Evolutionary conservation across 1,284 basidiomycete genomes (phyloP), one percentile per base, ranked within the genome.

Genomic region (Psilocybe mexicana): DNA sequence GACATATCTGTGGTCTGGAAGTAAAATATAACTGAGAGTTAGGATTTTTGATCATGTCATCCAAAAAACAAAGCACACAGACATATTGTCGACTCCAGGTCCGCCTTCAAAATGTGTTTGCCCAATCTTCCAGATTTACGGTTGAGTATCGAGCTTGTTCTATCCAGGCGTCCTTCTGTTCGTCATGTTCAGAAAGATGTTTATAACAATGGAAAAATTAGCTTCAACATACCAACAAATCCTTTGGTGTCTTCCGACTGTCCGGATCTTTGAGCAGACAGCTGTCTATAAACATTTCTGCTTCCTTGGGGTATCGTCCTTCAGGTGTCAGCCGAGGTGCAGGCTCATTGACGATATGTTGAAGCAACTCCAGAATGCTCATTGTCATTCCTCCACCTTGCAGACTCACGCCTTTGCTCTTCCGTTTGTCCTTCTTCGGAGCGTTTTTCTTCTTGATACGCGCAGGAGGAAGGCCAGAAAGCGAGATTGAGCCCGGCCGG

Each of bases 331-430:
- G 74, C 67, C 84, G 80, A 47, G 95, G 95, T 36, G 95, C 94
- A 43, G 95, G 93, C 74, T 98, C 95, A 70, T 97, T 98, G 63
- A 99, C 97, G 68, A 99, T 98, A 69, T 98, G 94, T 69, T 99
- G 96, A 66, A 99, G 78, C 43, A 99, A 76, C 75, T 99, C 97
- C 57, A 99, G 79, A 69, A 99, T 99, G 65, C 90, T 93, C 93
- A 99, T 97, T 65, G 94, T 95, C 85, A 92, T 92, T 11, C 89
- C 90, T 2, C 92, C 92, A 40, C 94, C 94, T 69, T 94, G 92
- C 61, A 97, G 77, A 67, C 87, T 92, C 54, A 96, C 94, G 49
- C 94, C 94, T 65, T 86, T 90, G 67, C 87, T 88, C 81, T 92
- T 90, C 68, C 81, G 77, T 69, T 78, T 79, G 59, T 84, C 68